Conservation (phyloP, 75 land plant genomes). For the Sequoiadendron giganteum region DNA sequence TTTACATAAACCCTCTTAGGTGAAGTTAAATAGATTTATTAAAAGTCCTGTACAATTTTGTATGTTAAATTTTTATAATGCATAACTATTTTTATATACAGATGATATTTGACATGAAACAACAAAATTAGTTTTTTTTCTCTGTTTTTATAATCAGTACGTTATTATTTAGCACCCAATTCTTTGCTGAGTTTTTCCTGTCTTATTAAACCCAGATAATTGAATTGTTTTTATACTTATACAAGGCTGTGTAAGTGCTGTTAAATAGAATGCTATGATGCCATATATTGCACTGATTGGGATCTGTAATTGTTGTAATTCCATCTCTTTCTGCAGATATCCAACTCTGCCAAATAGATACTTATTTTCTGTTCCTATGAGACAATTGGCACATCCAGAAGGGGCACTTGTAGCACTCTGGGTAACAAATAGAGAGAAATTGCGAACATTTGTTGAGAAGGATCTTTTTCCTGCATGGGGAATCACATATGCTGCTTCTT, state of each 20-base stretch:
- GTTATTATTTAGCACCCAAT: no score
- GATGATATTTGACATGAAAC: no score
- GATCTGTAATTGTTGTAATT: constrained; percentile 1
- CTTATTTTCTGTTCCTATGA: constrained; percentile 76
- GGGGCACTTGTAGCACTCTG: constrained; percentile 95
- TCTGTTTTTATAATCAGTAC: no score
- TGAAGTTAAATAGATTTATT: no score
- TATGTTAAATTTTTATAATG: no score
- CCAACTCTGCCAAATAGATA: constrained; percentile 87
- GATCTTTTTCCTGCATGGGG: constrained; percentile 93
- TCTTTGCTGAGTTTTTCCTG: no score
- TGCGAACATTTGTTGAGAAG: constrained; percentile 73
- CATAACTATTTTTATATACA: no score
- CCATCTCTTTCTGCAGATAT: constrained; percentile 50
- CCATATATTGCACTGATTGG: background rate
- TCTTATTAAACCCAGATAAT: no score
- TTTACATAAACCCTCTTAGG: no score
- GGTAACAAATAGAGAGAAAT: constrained; percentile 95
- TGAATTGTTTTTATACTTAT: background rate
- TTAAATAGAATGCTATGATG: constrained; percentile 4
- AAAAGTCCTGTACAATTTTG: no score
- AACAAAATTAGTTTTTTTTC: no score
- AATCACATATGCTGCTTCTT: constrained; percentile 40
- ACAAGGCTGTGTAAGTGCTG: no score
- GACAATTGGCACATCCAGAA: constrained; percentile 64